These are phyloP conservation scores for Coemansia sp. DNA, from an alignment of 192 early-diverging fungal genomes.

Conservation along the genomic window DNA sequence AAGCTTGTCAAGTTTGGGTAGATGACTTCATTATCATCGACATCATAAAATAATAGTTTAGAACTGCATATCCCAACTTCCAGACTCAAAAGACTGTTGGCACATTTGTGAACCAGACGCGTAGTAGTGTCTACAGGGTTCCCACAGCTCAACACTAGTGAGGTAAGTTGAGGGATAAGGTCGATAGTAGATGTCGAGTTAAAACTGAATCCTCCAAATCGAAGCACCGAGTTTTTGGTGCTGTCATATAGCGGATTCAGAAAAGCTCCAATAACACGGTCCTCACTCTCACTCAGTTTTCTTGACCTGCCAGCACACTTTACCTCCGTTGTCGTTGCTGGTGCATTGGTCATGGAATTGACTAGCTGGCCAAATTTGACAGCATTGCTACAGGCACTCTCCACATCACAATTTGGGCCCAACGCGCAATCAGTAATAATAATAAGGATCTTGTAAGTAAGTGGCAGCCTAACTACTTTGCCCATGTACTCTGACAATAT, in stretches of 20 bases:
- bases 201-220: not conserved
- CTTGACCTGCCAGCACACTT: not conserved
- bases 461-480: not conserved
- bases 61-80: not conserved
- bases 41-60: not conserved
- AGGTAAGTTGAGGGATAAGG: not conserved
- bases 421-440: not conserved
- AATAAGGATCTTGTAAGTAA: not conserved
- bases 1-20: constrained; percentile 4
- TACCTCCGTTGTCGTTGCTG: not conserved
- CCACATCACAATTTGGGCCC: not conserved
- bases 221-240: not conserved
- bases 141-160: not conserved
- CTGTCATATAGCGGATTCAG: not conserved
- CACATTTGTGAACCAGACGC: not conserved
- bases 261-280: not conserved
- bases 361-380: not conserved
- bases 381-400: not conserved
- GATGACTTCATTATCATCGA: not conserved
- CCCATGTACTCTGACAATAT: not conserved
- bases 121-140: not conserved
- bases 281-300: not conserved
- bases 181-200: not conserved
- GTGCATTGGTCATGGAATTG: not conserved
- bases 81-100: not conserved